Evolutionary conservation across 1,284 basidiomycete species (phyloP), one percentile per base, ranked within the genome.

Genomic region (Kwoniella shivajii): DNA sequence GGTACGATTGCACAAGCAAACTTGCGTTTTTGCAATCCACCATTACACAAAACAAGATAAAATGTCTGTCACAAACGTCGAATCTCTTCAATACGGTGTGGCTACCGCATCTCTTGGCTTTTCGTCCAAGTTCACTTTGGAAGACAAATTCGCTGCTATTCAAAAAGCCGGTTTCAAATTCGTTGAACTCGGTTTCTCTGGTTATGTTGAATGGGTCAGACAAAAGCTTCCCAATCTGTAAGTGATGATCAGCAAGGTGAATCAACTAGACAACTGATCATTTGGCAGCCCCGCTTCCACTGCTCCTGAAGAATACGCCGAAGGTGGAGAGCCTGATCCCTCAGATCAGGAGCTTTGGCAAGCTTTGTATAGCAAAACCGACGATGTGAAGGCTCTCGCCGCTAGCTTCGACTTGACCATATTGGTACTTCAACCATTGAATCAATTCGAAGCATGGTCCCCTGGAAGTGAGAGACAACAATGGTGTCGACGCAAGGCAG

Each of bases 191-290:
- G 54, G 56, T 2, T 60, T 64, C 37, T 55, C n/a, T 1, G 52
- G 54, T 14, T 66, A 60, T 36, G 34, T 68, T 11, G 50, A 16
- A 1, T 68, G 66, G 66, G 61, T 68, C 4, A 42, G 60, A 24
- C 14, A 29, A 13, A 41, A 54, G 36, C 26, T 24, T 33, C 22
- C 39, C 2, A 31, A 22, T 55, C 64, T 18, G 45, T 59, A 34
- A 4, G 33, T 10, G 33, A n/a, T n/a, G 10, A 6, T 7, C 16
- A 24, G 16, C 11, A 27, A 10, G 22, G 10, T n/a, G n/a, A n/a
- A n/a, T n/a, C 24, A 11, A 39, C 9, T 27, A 18, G 30, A 3
- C 24, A 7, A 20, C 29, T 24, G n/a, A 7, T 24, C 50, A 46
- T 11, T 14, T 29, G n/a, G 16, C 16, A 56, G 56, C 5, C 61